These are phyloP conservation scores for Chytriomyces hyalinus DNA, from an alignment of 192 early-diverging fungal species.

Conservation along the genomic window DNA sequence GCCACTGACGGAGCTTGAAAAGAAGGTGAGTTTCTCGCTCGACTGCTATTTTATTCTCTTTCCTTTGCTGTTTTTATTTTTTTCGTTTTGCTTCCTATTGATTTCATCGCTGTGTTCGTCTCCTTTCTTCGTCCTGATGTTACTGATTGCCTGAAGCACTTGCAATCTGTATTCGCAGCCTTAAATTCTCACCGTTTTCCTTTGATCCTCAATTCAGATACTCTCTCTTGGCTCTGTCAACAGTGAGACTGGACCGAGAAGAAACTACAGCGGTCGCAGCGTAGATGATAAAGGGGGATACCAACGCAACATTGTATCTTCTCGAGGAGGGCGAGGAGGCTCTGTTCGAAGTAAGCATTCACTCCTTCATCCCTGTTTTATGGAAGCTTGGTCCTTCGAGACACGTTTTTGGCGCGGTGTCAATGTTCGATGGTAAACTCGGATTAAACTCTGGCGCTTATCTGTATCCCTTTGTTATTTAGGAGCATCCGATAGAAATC, in stretches of 20 bases:
- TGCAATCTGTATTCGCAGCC: no score
- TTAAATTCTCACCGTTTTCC: no score
- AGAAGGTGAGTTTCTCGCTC: conserved; percentile 41
- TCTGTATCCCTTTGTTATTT: neutral
- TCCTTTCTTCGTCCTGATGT: no score
- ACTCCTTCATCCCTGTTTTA: neutral
- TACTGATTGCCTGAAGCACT: no score
- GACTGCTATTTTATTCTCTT: neutral
- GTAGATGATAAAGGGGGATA: neutral
- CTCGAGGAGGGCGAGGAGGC: conserved; percentile 37
- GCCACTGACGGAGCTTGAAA: conserved; percentile 49
- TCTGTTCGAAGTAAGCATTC: conserved; percentile 30
- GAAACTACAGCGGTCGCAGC: conserved; percentile 31
- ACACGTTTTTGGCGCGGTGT: neutral
- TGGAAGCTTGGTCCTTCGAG: neutral
- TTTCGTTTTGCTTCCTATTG: conserved; percentile 3
- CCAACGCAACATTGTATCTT: conserved; percentile 18
- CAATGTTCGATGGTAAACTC: neutral
- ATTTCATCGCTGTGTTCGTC: no score
- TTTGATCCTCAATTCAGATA: conserved; percentile 27
- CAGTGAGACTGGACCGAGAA: conserved; percentile 40
- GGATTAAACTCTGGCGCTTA: no score
- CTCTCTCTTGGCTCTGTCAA: conserved; percentile 48
- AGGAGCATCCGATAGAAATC: neutral
- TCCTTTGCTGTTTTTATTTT: conserved; percentile 8